phyloP scores from a whole-genome alignment of 2,329 filamentous ascomycete species.

The Stagonosporopsis vannaccii region DNA sequence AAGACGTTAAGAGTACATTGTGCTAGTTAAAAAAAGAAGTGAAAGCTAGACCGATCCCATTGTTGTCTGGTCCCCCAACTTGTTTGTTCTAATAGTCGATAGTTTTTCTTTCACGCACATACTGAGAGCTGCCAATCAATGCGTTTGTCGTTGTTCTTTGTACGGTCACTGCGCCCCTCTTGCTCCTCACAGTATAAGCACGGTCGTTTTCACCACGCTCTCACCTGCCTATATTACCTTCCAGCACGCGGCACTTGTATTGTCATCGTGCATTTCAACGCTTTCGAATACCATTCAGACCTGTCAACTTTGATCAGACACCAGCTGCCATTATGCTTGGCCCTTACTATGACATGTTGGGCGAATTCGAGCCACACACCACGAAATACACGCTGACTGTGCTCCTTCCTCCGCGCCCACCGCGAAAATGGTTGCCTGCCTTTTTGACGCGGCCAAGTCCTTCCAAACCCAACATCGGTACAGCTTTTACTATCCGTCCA shows the following conservation, averaged over 20 bases:
- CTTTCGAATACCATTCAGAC: background rate
- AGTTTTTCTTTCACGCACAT: conserved; percentile 1
- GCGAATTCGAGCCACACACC: conserved; percentile 28
- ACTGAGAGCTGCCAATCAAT: background rate
- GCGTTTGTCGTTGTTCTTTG: background rate
- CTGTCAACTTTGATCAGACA: background rate
- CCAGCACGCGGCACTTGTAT: background rate
- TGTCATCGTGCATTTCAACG: background rate
- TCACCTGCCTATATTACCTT: background rate
- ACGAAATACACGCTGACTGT: conserved; percentile 36
- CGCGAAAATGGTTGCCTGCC: conserved; percentile 24
- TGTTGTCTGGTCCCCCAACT: background rate
- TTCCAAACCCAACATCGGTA: conserved; percentile 3
- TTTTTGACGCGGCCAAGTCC: conserved; percentile 23
- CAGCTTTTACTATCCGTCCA: conserved; percentile 15
- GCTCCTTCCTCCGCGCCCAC: conserved; percentile 27
- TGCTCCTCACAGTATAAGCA: background rate
- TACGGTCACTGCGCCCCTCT: background rate
- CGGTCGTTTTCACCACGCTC: background rate
- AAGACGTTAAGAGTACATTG: background rate
- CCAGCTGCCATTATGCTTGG: background rate
- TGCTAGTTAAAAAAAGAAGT: background rate
- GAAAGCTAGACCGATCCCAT: background rate
- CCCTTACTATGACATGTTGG: conserved; percentile 29
- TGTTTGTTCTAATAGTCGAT: background rate